Evolutionary conservation across 2,329 filamentous ascomycete species (phyloP).

Genomic region (Monosporascus cannonballus): DNA sequence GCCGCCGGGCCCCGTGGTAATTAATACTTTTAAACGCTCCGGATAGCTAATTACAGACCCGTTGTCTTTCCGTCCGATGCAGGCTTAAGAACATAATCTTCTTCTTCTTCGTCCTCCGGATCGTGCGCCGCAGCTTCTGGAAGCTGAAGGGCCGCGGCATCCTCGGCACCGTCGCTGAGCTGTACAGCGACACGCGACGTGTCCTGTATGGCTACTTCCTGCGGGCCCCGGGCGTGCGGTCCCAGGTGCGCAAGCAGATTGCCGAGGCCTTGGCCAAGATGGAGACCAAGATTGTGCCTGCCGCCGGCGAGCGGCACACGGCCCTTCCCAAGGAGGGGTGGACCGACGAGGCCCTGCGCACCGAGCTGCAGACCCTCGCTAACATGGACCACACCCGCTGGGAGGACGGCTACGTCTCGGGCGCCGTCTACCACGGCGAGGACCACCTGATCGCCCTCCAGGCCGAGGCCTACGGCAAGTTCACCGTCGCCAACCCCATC

Average conservation of each 20-base stretch:
- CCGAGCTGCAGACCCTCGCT: constrained; percentile 72
- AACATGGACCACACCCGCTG: constrained; percentile 91
- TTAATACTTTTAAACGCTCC: neutral
- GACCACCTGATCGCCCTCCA: constrained; percentile 76
- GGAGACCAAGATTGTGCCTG: constrained; percentile 75
- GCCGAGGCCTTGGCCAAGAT: constrained; percentile 73
- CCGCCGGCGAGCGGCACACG: constrained; percentile 65
- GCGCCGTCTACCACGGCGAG: constrained; percentile 94
- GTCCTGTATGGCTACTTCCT: constrained; percentile 81
- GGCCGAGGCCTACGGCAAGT: constrained; percentile 87
- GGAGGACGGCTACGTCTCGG: constrained; percentile 93
- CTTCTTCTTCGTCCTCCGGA: constrained; percentile 78
- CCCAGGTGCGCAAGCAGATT: constrained; percentile 79
- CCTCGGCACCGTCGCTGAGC: constrained; percentile 68
- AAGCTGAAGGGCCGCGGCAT: constrained; percentile 85
- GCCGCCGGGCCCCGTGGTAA: too few species aligned
- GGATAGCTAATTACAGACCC: neutral
- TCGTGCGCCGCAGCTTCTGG: constrained; percentile 73
- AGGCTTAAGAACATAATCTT: constrained; percentile 86
- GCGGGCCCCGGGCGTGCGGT: constrained; percentile 76
- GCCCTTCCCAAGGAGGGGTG: constrained; percentile 79
- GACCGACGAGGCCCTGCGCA: constrained; percentile 69
- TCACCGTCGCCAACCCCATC: constrained; percentile 93
- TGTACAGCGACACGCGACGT: constrained; percentile 66
- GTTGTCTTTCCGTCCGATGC: neutral